Conservation (phyloP, 495 filamentous ascomycete species). For the Sabuloglossum arenarium region DNA sequence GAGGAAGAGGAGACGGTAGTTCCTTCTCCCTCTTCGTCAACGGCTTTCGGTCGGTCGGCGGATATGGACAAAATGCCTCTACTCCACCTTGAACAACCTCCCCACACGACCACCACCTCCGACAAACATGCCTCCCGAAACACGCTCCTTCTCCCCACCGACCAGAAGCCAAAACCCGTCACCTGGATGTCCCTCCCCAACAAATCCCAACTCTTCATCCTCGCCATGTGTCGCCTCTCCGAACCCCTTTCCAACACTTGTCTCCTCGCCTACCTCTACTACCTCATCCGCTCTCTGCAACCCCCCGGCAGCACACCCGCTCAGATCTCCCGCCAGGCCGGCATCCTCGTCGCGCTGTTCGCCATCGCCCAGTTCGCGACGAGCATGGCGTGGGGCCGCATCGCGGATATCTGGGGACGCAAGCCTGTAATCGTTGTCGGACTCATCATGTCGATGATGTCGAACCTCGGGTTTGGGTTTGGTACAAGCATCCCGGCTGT, state of each 20-base stretch:
- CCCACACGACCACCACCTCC: no score
- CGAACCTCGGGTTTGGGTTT: conserved; percentile 65
- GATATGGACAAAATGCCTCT: no score
- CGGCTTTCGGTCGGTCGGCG: no score
- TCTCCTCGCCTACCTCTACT: conserved; percentile 42
- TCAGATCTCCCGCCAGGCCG: conserved; percentile 51
- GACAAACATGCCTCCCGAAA: neutral
- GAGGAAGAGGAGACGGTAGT: no score
- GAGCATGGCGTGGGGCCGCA: conserved; percentile 64
- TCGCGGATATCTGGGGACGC: conserved; percentile 53
- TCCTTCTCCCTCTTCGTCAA: no score
- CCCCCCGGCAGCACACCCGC: conserved; percentile 16
- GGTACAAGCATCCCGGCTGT: conserved; percentile 49
- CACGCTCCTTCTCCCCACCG: neutral
- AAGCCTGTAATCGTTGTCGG: conserved; percentile 64
- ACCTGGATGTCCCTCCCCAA: conserved; percentile 33
- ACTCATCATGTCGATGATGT: conserved; percentile 46
- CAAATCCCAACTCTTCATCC: conserved; percentile 53
- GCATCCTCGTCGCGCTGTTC: conserved; percentile 59
- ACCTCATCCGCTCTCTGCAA: conserved; percentile 31
- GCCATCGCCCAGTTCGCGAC: conserved; percentile 69
- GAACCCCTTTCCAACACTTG: conserved; percentile 65
- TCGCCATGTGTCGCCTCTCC: conserved; percentile 53
- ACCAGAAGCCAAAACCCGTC: conserved; percentile 12
- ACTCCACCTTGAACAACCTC: no score